phyloP scores from a whole-genome alignment of 306 rosid genomes.

The Cicer judaicum region DNA sequence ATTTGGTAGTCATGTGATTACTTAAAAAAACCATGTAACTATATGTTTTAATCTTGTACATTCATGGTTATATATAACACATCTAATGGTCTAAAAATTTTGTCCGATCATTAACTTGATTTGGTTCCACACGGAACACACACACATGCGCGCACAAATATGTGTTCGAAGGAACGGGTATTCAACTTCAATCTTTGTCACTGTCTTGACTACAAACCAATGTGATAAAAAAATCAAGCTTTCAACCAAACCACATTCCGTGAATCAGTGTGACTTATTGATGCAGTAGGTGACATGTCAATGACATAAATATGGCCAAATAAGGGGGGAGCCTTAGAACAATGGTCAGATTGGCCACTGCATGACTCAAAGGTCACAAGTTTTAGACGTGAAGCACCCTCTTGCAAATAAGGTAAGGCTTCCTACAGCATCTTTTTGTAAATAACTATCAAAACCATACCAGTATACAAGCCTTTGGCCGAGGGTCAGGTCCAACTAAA shows the following conservation, averaged over 20 bases:
- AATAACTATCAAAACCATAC: background rate
- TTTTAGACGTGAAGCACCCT: background rate
- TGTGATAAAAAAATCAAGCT: background rate
- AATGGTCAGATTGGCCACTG: background rate
- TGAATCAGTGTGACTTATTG: background rate
- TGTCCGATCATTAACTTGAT: background rate
- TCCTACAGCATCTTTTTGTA: background rate
- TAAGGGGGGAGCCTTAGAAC: background rate
- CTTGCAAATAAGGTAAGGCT: background rate
- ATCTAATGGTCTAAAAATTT: background rate
- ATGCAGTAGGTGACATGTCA: background rate
- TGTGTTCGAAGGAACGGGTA: too few relatives aligned
- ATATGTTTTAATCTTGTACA: background rate
- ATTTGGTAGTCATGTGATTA: background rate
- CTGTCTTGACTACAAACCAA: slow-evolving; percentile 10
- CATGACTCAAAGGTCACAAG: background rate
- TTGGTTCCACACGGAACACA: background rate
- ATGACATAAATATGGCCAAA: background rate
- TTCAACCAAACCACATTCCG: background rate
- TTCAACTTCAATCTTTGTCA: slow-evolving; percentile 7
- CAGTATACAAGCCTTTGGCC: slow-evolving; percentile 18
- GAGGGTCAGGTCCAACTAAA: background rate
- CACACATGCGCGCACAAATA: background rate
- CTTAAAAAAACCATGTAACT: background rate
- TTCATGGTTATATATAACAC: background rate